Percentiles rank a stretch among this genome's conserved stretches.
These are phyloP conservation scores for Leccinum rimulosum DNA, from an alignment of 768 basidiomycete genomes.

Conservation along the genomic window DNA sequence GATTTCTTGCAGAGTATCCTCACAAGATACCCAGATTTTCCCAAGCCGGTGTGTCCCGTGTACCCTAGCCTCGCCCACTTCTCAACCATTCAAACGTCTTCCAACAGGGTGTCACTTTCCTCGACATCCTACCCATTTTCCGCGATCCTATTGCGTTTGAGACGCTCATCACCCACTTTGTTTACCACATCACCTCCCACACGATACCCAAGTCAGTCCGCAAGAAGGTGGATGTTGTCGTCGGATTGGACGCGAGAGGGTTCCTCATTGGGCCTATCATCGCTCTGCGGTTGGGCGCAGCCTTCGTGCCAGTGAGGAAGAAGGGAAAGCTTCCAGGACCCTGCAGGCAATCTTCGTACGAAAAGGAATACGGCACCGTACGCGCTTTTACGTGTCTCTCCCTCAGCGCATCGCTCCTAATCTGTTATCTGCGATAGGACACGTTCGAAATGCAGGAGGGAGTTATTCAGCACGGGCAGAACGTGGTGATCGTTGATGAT, in stretches of 20 bases:
- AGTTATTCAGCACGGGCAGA: conserved; percentile 79
- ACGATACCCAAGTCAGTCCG: conserved; percentile 59
- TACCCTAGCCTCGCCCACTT: neutral
- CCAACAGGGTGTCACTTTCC: conserved; percentile 79
- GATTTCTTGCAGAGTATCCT: conserved; percentile 64
- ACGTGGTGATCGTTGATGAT: conserved; percentile 88
- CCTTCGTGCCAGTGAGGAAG: conserved; percentile 96
- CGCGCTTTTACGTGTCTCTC: conserved; percentile 33
- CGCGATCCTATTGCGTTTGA: conserved; percentile 85
- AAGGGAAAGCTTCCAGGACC: conserved; percentile 91
- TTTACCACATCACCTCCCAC: conserved; percentile 80
- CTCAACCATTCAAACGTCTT: neutral
- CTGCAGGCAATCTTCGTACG: conserved; percentile 70
- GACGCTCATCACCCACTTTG: conserved; percentile 83
- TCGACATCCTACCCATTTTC: conserved; percentile 94
- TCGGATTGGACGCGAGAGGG: conserved; percentile 94
- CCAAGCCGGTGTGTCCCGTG: conserved; percentile 68
- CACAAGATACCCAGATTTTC: conserved; percentile 71
- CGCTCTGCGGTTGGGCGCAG: conserved; percentile 85
- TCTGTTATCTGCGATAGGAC: conserved; percentile 51
- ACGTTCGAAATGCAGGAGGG: conserved; percentile 94
- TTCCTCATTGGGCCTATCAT: conserved; percentile 94
- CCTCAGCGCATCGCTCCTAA: conserved; percentile 2
- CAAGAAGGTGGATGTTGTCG: conserved; percentile 85
- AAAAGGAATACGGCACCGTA: conserved; percentile 92